Evolutionary conservation across 306 rosid genomes (phyloP).

Genomic region (Aeschynomene evenia): DNA sequence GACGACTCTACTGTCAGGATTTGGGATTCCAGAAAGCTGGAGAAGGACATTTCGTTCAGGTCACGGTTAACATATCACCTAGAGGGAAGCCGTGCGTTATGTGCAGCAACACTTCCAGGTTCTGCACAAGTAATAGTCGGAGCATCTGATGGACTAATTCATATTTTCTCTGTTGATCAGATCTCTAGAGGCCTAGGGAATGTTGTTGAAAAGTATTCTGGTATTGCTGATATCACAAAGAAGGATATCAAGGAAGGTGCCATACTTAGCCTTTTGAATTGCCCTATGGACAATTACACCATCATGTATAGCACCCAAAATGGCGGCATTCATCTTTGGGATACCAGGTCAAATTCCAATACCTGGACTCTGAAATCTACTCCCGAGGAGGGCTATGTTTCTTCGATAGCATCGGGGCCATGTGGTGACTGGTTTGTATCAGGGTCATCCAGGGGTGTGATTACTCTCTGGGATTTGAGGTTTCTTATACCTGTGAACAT

Average conservation of each 20-base stretch:
- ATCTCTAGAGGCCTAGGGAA: constrained; percentile 83
- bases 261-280: constrained; percentile 64
- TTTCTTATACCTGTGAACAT: constrained; percentile 84
- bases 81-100: constrained; percentile 88
- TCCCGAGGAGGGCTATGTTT: constrained; percentile 88
- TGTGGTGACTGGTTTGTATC: constrained; percentile 96
- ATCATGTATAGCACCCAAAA: constrained; percentile 92
- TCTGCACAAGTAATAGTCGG: constrained; percentile 90
- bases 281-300: constrained; percentile 56
- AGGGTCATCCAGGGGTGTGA: constrained; percentile 90
- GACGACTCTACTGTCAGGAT: constrained; percentile 96
- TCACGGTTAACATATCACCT: constrained; percentile 93
- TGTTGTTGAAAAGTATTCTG: constrained; percentile 93
- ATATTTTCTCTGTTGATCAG: constrained; percentile 86
- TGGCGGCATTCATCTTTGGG: constrained; percentile 96
- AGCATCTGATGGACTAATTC: constrained; percentile 92
- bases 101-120: constrained; percentile 81
- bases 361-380: constrained; percentile 74
- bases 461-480: constrained; percentile 97
- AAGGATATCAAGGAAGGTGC: constrained; percentile 95
- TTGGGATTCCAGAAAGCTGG: constrained; percentile 94
- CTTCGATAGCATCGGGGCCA: constrained; percentile 73
- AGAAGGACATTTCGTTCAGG: constrained; percentile 95
- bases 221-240: constrained; percentile 84
- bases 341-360: constrained; percentile 72